Conservation (phyloP, 768 basidiomycete genomes). For the Auricularia auricula-judae region DNA sequence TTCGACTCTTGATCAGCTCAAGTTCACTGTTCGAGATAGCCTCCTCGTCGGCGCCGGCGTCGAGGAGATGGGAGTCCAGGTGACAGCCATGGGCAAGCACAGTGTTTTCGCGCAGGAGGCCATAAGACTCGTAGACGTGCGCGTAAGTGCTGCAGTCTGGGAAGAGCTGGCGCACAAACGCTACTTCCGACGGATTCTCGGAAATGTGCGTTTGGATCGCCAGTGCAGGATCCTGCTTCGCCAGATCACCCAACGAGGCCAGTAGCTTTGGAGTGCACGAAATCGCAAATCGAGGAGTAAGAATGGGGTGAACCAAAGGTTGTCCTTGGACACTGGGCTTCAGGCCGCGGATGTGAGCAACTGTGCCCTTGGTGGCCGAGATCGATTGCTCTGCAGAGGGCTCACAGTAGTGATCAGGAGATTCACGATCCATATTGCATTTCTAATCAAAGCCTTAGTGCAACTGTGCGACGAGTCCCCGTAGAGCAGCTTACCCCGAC, state of each 20-base stretch:
- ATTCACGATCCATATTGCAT: constrained; percentile 83
- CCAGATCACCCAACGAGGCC: constrained; percentile 46
- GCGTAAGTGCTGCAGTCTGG: constrained; percentile 58
- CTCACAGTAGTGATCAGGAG: constrained; percentile 61
- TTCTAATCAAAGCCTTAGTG: constrained; percentile 32
- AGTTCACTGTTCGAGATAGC: constrained; percentile 44
- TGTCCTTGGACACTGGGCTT: constrained; percentile 16
- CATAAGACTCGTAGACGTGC: constrained; percentile 68
- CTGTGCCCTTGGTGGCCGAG: constrained; percentile 47
- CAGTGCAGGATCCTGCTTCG: constrained; percentile 44
- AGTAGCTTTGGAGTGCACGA: constrained; percentile 72
- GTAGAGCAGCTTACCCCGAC: constrained; percentile 49
- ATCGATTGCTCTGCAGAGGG: constrained; percentile 48
- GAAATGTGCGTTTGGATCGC: constrained; percentile 89
- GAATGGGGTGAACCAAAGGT: constrained; percentile 71
- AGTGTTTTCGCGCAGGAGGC: constrained; percentile 67
- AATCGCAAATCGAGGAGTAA: constrained; percentile 96
- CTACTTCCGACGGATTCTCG: constrained; percentile 70
- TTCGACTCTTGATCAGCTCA: constrained; percentile 48
- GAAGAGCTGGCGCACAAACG: constrained; percentile 54
- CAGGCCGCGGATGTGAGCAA: constrained; percentile 57
- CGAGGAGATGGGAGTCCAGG: constrained; percentile 28
- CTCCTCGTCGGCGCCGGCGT: neutral
- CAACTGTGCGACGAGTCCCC: neutral
- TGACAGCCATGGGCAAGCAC: constrained; percentile 84